Base-by-base conservation (phyloP, 1,284 basidiomycete species). In the Pseudozyma sp. region DNA sequence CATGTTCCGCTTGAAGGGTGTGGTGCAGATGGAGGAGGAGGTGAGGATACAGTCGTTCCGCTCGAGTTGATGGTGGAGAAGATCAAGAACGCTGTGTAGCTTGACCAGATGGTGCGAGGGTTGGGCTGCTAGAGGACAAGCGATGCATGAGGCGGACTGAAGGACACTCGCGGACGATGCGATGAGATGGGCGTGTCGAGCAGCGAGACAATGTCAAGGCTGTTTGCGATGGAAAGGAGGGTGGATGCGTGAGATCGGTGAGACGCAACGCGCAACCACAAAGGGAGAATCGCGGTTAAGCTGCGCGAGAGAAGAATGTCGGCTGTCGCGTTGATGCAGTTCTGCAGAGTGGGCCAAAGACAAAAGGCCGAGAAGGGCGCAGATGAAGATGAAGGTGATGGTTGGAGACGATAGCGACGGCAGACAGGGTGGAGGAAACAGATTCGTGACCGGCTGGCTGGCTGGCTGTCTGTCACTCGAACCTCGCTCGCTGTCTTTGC, bases 1-100 rank as follows among this genome's bases (percentile, higher is more conserved):
- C 67, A 69, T 69, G 57, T 64, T 69, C 67, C 67, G 47, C 44
- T 56, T 30, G 34, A 46, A 37, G 31, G 59, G 39, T 31, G 37
- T 5, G 29, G 54, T 31, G 4, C 43, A 33, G 30, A 34, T 7
- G 34, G 6, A 24, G 24, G n/a, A 31, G 7, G 4, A 14, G 14
- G 33, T 17, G 48, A 30, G 30, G 35, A 14, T 16, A n/a, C 7
- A n/a, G 24, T n/a, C 19, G 49, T 40, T 37, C 19, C 19, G 10
- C n/a, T 11, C 47, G 16, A 33, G 24, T 13, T 31, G 24, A 24
- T 24, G 24, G 17, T 30, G n/a, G 17, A n/a, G 33, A 34, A 13
- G n/a, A 39, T 47, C 13, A 46, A 46, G 34, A 37, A 35, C 16
- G 54, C 34, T 33, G 30, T 47, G 46, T 19, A 42, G 54, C 34